Base-by-base conservation (phyloP, 1,284 basidiomycete genomes). In the Erythrobasidium hasegawianum region DNA sequence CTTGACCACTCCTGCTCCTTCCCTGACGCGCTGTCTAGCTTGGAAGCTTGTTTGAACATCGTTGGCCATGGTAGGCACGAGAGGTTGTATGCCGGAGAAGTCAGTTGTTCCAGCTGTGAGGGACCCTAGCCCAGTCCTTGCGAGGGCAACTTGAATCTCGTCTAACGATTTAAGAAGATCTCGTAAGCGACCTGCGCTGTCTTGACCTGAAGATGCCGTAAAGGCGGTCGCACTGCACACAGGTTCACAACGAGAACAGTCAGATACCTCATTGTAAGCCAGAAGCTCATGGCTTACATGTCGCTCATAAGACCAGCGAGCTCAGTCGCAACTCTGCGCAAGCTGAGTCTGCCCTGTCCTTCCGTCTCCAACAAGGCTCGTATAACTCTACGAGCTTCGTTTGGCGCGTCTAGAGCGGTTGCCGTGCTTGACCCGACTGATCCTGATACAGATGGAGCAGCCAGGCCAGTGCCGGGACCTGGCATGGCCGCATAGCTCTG, bases 281-380 rank as follows among this genome's bases (percentile, higher is more conserved):
- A n/a, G n/a, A n/a, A n/a, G n/a, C n/a, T n/a, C n/a, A n/a, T n/a
- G n/a, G n/a, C 62, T 58, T 49, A 65, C 62, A 65, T 49, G 14
- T 65, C 62, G 11, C 41, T 38, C 26, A 50, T 10, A 5, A 65
- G 55, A 1, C 27, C 33, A 22, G 49, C 55, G 16, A 65, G 38
- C 54, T 65, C 62, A 16, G 20, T 57, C 11, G 62, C 62, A 24
- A 65, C 57, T 20, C 62, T 57, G n/a, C 41, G 38, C 29, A 65
- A 53, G 62, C 62, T 65, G 11, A 65, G 52, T 40, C 62, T 57
- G 18, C 62, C 62, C 38, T 65, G 62, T 9, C 62, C 62, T 29
- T 65, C 53, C 3, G 27, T 41, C 9, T 65, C 55, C 22, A 65
- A 29, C n/a, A 65, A 20, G 8, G 56, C 33, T 18, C 62, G 14